A percentile compares a stretch with the other conserved stretches of the same genome.
Conservation (phyloP, 768 basidiomycete species). For the Inosperma sp. region DNA sequence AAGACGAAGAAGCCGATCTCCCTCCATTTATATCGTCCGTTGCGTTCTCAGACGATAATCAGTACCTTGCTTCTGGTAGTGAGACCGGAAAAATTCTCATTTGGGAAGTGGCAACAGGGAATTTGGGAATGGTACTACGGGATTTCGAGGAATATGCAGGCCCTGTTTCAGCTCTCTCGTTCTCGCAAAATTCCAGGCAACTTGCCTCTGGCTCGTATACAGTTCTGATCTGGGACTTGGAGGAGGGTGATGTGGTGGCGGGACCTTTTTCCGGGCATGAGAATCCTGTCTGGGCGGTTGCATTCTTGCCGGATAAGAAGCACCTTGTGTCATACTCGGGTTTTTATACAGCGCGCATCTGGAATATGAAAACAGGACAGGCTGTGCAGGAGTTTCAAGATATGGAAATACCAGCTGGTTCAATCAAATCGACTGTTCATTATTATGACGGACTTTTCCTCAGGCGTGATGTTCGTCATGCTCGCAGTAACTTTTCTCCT, state of each 20-base stretch:
- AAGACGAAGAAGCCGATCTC: background rate
- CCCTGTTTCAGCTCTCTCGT: background rate
- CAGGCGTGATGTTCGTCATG: background rate
- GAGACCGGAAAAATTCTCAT: background rate
- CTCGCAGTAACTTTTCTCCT: background rate
- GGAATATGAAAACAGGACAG: conserved; percentile 16
- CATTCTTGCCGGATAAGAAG: conserved; percentile 6
- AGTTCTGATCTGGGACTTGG: background rate
- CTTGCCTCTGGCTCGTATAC: background rate
- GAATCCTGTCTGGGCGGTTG: background rate
- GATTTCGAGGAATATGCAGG: background rate
- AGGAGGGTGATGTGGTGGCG: background rate
- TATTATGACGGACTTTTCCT: too few species aligned
- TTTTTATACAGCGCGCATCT: conserved; percentile 14
- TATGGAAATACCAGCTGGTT: background rate
- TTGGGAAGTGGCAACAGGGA: background rate
- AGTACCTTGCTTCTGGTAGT: background rate
- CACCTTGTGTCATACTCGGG: conserved; percentile 8
- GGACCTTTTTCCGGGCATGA: background rate
- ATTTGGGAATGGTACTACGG: background rate
- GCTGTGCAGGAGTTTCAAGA: background rate
- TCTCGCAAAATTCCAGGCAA: background rate
- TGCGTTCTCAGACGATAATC: background rate
- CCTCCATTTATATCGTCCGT: background rate
- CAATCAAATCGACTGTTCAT: background rate